These are phyloP conservation scores for Lecanicillium sp. DNA, from an alignment of 2,329 filamentous ascomycete species.

Conservation along the genomic window DNA sequence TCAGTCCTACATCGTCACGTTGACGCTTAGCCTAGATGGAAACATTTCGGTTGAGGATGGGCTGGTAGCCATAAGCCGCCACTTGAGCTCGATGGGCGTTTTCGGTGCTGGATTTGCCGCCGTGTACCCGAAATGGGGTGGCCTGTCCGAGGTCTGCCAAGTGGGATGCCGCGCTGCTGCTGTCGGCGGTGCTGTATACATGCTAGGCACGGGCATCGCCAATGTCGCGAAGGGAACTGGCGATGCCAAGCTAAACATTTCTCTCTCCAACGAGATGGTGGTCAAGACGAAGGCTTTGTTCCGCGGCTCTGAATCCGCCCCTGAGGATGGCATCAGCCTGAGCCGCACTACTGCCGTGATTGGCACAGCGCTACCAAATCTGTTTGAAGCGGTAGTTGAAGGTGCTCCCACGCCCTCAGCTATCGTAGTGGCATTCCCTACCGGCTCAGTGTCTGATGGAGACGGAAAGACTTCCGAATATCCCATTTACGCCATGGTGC, in stretches of 20 bases:
- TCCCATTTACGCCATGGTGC: slow-evolving; percentile 59
- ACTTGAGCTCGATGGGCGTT: slow-evolving; percentile 78
- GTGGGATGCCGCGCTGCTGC: slow-evolving; percentile 85
- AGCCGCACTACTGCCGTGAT: slow-evolving; percentile 64
- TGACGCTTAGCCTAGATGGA: slow-evolving; percentile 67
- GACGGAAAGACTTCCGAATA: slow-evolving; percentile 30
- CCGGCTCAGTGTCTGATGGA: slow-evolving; percentile 36
- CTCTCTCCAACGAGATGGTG: slow-evolving; percentile 51
- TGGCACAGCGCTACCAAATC: slow-evolving; percentile 52
- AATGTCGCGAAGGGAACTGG: slow-evolving; percentile 20
- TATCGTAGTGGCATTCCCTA: slow-evolving; percentile 61
- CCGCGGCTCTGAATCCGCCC: slow-evolving; percentile 31
- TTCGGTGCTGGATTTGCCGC: slow-evolving; percentile 87
- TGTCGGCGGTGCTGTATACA: slow-evolving; percentile 86
- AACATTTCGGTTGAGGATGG: slow-evolving; percentile 60
- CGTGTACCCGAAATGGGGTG: slow-evolving; percentile 89
- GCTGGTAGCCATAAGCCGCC: slow-evolving; percentile 66
- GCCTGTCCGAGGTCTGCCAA: slow-evolving; percentile 81
- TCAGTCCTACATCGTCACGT: slow-evolving; percentile 54
- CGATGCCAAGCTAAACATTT: slow-evolving; percentile 33
- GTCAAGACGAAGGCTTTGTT: slow-evolving; percentile 52
- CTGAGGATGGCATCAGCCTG: slow-evolving; percentile 30
- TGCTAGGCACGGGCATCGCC: slow-evolving; percentile 66
- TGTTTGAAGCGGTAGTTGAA: slow-evolving; percentile 70
- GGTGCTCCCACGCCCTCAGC: slow-evolving; percentile 71